phyloP scores from a whole-genome alignment of 202 grass and related monocot genomes.

The Hordeum pubiflorum region DNA sequence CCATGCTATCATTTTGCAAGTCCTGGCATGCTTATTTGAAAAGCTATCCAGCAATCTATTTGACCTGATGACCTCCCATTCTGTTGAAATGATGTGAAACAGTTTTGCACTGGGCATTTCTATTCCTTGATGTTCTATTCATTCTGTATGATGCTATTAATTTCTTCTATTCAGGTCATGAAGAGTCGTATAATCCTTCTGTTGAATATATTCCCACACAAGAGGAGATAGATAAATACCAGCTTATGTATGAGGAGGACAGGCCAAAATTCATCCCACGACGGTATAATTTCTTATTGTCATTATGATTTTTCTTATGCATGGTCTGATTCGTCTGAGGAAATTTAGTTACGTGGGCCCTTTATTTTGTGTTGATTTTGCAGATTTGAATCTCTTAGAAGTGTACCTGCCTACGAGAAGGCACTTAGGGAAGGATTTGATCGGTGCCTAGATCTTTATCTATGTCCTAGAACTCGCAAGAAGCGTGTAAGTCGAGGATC shows the following conservation, averaged over 20 bases:
- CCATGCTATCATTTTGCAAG: neutral
- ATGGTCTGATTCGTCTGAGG: neutral
- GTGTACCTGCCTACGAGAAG: constrained; percentile 88
- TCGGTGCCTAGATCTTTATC: constrained; percentile 89
- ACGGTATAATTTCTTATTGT: constrained; percentile 34
- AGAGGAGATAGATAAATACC: constrained; percentile 94
- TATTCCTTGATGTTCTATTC: neutral
- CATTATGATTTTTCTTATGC: constrained; percentile 8
- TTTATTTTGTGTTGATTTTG: neutral
- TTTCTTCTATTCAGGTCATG: constrained; percentile 64
- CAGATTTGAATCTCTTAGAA: constrained; percentile 81
- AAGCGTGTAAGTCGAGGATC: constrained; percentile 56
- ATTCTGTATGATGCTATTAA: constrained; percentile 20
- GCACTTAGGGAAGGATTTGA: constrained; percentile 86
- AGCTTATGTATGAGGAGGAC: constrained; percentile 95
- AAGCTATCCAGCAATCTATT: neutral
- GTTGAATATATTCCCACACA: constrained; percentile 89
- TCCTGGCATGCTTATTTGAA: constrained; percentile 17
- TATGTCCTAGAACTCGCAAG: constrained; percentile 88
- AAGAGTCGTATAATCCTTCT: constrained; percentile 98
- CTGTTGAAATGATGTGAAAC: constrained; percentile 5
- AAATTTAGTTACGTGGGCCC: constrained; percentile 10
- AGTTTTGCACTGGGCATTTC: neutral
- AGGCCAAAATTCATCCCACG: constrained; percentile 90
- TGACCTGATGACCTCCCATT: neutral